Evolutionary conservation across 257 asterid genomes (phyloP).

Genomic region (Penstemon barbatus): DNA sequence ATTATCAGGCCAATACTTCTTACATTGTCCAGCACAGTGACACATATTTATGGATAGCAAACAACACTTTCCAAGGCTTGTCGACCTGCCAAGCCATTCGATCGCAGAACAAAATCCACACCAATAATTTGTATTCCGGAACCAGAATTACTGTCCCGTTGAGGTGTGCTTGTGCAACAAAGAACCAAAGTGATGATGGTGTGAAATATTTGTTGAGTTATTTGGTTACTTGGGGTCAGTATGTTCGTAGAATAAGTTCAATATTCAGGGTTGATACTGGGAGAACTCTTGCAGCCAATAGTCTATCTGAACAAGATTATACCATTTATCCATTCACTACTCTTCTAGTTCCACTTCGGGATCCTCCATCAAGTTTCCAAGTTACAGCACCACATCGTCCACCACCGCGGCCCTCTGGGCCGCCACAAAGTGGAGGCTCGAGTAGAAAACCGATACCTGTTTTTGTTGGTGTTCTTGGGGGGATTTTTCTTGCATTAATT

Average conservation of each 20-base stretch:
- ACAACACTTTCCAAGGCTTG: constrained; percentile 52
- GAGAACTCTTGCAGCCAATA: constrained; percentile 55
- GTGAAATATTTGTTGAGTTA: constrained; percentile 64
- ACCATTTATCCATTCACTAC: constrained; percentile 57
- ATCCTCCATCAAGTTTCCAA: constrained; percentile 52
- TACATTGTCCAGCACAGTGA: constrained; percentile 32
- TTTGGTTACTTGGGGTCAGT: constrained; percentile 39
- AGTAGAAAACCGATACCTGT: constrained; percentile 63
- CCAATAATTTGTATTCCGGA: constrained; percentile 25
- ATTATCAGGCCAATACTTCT: constrained; percentile 56
- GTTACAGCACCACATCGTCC: constrained; percentile 56
- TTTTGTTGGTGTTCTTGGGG: constrained; percentile 58
- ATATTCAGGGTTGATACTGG: constrained; percentile 41
- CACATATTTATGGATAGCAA: constrained; percentile 36
- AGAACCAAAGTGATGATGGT: constrained; percentile 43
- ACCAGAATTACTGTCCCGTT: constrained; percentile 55
- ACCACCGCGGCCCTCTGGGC: constrained; percentile 34
- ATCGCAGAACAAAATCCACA: constrained; percentile 36
- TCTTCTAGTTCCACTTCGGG: constrained; percentile 64
- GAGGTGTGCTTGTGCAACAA: constrained; percentile 88
- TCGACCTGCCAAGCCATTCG: constrained; percentile 72
- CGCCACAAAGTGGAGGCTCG: constrained; percentile 28
- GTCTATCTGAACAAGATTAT: constrained; percentile 35
- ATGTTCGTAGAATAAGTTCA: constrained; percentile 32
- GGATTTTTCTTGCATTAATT: constrained; percentile 33